Conservation (phyloP, 2,329 filamentous ascomycete species). For the Penicillium sp. region DNA sequence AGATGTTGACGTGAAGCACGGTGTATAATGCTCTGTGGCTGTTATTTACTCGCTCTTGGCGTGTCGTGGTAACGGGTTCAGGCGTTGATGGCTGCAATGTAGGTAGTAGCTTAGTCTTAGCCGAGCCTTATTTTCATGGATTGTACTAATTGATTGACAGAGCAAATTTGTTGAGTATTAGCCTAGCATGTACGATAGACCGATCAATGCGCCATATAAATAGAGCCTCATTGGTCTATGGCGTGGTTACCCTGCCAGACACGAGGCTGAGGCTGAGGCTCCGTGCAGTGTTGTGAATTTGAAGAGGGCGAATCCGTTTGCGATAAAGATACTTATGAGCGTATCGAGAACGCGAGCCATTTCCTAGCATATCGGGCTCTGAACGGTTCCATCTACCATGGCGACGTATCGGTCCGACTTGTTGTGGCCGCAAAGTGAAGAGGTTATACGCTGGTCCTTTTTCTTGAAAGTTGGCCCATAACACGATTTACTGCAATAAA, state of each 20-base stretch:
- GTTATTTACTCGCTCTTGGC: background rate
- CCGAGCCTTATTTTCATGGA: background rate
- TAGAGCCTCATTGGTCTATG: background rate
- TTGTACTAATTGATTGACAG: background rate
- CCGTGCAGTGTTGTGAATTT: background rate
- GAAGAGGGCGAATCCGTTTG: background rate
- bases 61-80: too few relatives aligned
- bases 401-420: background rate
- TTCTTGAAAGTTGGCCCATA: too few relatives aligned
- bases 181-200: background rate
- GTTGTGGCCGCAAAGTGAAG: background rate
- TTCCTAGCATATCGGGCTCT: background rate
- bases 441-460: background rate
- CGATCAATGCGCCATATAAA: background rate
- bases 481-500: background rate
- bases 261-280: background rate
- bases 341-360: background rate
- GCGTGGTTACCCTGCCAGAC: background rate
- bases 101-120: background rate
- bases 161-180: background rate
- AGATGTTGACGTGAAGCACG: slow-evolving; percentile 13
- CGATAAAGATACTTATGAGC: background rate
- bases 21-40: background rate
- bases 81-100: background rate
- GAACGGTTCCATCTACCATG: background rate